These are phyloP conservation scores for Penicillium expansum DNA, from an alignment of 2,329 filamentous ascomycete species.

Conservation along the genomic window DNA sequence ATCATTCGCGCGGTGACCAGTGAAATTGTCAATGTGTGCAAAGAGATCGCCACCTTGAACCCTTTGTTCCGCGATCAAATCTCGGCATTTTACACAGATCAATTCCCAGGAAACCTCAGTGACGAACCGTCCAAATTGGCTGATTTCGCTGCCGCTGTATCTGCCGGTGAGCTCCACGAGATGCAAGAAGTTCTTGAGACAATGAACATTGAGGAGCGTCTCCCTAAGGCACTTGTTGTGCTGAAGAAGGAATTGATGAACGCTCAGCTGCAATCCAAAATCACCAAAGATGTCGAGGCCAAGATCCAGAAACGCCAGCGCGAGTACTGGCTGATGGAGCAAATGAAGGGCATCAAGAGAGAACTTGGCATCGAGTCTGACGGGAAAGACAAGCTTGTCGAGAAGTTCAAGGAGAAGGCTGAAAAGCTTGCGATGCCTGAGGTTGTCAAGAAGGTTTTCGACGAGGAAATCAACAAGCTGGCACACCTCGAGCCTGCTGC, in stretches of 20 bases:
- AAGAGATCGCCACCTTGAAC: constrained; percentile 92
- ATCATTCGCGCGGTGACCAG: constrained; percentile 90
- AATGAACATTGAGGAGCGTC: constrained; percentile 84
- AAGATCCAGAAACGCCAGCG: constrained; percentile 97
- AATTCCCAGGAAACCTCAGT: constrained; percentile 90
- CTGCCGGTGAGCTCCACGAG: constrained; percentile 87
- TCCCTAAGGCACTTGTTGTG: constrained; percentile 87
- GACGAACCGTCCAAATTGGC: constrained; percentile 93
- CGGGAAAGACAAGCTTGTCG: constrained; percentile 95
- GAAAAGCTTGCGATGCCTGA: constrained; percentile 95
- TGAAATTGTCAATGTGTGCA: constrained; percentile 98
- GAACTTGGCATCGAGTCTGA: constrained; percentile 96
- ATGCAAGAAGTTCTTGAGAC: constrained; percentile 87
- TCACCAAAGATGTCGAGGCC: constrained; percentile 93
- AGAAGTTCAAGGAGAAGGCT: constrained; percentile 96
- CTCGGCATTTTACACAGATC: constrained; percentile 92
- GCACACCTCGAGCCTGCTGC: constrained; percentile 92
- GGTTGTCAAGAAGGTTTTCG: constrained; percentile 93
- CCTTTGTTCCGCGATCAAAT: constrained; percentile 96
- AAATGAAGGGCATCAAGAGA: constrained; percentile 97
- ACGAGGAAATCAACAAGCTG: constrained; percentile 96
- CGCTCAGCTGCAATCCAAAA: constrained; percentile 93
- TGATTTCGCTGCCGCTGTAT: constrained; percentile 95
- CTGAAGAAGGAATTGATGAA: constrained; percentile 99
- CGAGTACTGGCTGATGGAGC: constrained; percentile 98